Conservation (phyloP, 306 rosid species). For the Hippophae gyantsensis region DNA sequence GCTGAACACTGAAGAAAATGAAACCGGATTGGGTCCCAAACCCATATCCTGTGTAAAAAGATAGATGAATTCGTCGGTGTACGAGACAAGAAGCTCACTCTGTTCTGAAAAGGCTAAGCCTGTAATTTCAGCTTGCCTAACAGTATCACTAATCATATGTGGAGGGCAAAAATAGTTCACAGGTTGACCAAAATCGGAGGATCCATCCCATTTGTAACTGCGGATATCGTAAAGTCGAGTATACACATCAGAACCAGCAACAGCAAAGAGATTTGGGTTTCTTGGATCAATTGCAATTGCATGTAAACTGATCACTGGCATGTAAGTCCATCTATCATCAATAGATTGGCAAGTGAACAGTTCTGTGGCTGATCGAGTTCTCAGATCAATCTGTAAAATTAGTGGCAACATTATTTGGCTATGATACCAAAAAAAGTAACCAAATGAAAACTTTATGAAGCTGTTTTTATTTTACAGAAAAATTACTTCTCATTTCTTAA, state of each 20-base stretch:
- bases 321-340: conserved; percentile 35
- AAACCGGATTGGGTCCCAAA: conserved; percentile 52
- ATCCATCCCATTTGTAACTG: conserved; percentile 66
- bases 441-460: no score
- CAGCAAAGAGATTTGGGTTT: conserved; percentile 79
- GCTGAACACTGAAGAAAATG: conserved; percentile 33
- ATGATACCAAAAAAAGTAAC: neutral
- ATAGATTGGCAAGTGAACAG: conserved; percentile 67
- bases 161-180: conserved; percentile 65
- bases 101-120: conserved; percentile 95
- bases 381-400: conserved; percentile 75
- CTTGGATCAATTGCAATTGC: conserved; percentile 93
- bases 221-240: conserved; percentile 82
- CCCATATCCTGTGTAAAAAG: conserved; percentile 85
- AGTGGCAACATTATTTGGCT: conserved; percentile 23
- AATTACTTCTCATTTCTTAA: no score
- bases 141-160: conserved; percentile 43
- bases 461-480: no score
- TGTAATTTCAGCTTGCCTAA: conserved; percentile 60
- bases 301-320: conserved; percentile 50
- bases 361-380: conserved; percentile 54
- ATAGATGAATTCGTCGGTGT: conserved; percentile 66
- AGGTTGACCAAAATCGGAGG: conserved; percentile 61
- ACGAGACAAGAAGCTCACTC: conserved; percentile 85
- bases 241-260: conserved; percentile 79